Percentiles rank a stretch among this genome's conserved stretches.
These are phyloP conservation scores for Cyberlindnera xishuangbannaensis DNA, from an alignment of 805 yeast genomes.

Conservation along the genomic window DNA sequence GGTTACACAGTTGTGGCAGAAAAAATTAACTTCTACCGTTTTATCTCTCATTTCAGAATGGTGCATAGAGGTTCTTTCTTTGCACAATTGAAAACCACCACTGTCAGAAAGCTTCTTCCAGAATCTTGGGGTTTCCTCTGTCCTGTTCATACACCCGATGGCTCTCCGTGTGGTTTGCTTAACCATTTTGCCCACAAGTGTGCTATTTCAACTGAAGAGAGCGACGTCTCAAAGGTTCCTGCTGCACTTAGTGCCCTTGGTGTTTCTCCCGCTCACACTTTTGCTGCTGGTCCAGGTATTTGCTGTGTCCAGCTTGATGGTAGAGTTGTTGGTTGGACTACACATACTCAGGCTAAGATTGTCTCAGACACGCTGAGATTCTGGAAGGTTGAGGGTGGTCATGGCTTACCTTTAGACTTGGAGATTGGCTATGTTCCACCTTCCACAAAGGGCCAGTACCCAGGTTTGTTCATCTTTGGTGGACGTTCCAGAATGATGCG, in stretches of 20 bases:
- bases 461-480: conserved; percentile 88
- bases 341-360: conserved; percentile 79
- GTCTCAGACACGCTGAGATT: conserved; percentile 86
- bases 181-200: conserved; percentile 97
- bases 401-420: conserved; percentile 76
- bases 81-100: conserved; percentile 94
- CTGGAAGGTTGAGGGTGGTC: conserved; percentile 83
- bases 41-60: conserved; percentile 98
- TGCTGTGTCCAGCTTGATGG: conserved; percentile 96
- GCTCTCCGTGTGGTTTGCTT: conserved; percentile 96
- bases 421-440: conserved; percentile 97
- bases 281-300: conserved; percentile 81
- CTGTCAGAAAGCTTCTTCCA: conserved; percentile 92
- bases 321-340: conserved; percentile 86
- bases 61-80: conserved; percentile 99
- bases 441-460: conserved; percentile 93
- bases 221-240: conserved; percentile 73
- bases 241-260: conserved; percentile 64
- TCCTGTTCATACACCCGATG: conserved; percentile 99
- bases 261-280: conserved; percentile 71
- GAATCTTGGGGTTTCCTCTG: conserved; percentile 99
- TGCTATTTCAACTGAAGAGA: conserved; percentile 68
- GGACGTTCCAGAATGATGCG: conserved; percentile 94
- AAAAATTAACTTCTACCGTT: conserved; percentile 94
- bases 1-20: conserved; percentile 99